These are phyloP conservation scores for Zoysia japonica DNA, from an alignment of 176 grass and related monocot genomes.

Conservation along the genomic window DNA sequence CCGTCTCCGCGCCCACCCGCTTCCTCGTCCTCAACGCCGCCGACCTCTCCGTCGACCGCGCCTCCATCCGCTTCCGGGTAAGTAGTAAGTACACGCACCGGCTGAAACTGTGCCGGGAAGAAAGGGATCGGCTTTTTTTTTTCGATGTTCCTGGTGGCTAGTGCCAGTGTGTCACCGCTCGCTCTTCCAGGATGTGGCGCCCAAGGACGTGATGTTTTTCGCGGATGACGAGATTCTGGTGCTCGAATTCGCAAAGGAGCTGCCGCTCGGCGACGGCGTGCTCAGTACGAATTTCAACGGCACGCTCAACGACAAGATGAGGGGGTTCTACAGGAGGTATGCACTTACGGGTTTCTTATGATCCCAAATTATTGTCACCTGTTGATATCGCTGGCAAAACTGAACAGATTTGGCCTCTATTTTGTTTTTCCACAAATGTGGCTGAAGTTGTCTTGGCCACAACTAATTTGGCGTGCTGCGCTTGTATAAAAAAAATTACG, in stretches of 20 bases:
- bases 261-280: constrained; percentile 55
- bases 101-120: neutral
- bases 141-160: neutral
- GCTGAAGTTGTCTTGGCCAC: too few species aligned
- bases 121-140: neutral
- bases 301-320: constrained; percentile 70
- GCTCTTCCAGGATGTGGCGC: constrained; percentile 37
- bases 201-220: constrained; percentile 40
- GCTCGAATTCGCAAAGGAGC: constrained; percentile 47
- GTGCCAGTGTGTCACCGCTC: neutral
- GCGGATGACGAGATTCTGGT: constrained; percentile 67
- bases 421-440: too few species aligned
- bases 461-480: too few species aligned
- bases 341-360: neutral
- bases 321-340: constrained; percentile 81
- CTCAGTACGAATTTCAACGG: constrained; percentile 64
- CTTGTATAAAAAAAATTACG: too few species aligned
- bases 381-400: too few species aligned
- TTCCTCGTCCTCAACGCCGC: constrained; percentile 83
- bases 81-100: too few species aligned
- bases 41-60: constrained; percentile 49
- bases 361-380: neutral
- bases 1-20: constrained; percentile 48
- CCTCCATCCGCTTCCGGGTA: constrained; percentile 52
- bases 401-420: too few species aligned